These are phyloP conservation scores for Xylariales sp. DNA, from an alignment of 2,329 filamentous ascomycete species.

Conservation along the genomic window DNA sequence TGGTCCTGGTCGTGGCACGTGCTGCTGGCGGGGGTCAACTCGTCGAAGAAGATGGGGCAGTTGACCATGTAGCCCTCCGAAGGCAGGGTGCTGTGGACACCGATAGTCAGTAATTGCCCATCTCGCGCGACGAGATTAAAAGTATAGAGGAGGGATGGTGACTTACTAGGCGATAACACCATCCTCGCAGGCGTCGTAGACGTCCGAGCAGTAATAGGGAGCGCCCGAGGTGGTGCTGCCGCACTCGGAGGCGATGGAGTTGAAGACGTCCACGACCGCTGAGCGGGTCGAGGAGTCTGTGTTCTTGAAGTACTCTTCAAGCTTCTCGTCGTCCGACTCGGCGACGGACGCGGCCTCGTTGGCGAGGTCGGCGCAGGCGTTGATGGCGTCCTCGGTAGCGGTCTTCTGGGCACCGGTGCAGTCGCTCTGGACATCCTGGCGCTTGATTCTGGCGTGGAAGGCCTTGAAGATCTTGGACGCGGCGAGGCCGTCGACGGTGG, in stretches of 20 bases:
- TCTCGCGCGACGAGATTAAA: background rate
- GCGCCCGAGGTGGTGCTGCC: slow-evolving; percentile 59
- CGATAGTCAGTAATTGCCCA: background rate
- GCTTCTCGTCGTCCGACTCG: slow-evolving; percentile 69
- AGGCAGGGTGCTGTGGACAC: slow-evolving; percentile 59
- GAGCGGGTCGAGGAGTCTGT: slow-evolving; percentile 41
- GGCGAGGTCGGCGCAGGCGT: slow-evolving; percentile 65
- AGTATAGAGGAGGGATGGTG: too few relatives aligned
- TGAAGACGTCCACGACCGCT: slow-evolving; percentile 57
- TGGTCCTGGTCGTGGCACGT: slow-evolving; percentile 73
- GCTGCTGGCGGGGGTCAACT: slow-evolving; percentile 59
- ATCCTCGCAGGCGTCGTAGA: slow-evolving; percentile 61
- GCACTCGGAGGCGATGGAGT: slow-evolving; percentile 64
- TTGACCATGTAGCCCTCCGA: slow-evolving; percentile 67
- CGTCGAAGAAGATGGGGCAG: slow-evolving; percentile 69
- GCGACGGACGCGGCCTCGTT: slow-evolving; percentile 58
- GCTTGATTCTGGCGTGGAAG: slow-evolving; percentile 62
- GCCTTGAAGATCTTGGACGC: slow-evolving; percentile 63
- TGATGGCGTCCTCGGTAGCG: slow-evolving; percentile 62
- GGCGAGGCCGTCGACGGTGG: slow-evolving; percentile 65
- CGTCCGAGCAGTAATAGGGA: slow-evolving; percentile 69
- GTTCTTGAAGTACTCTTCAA: slow-evolving; percentile 74
- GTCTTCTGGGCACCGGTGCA: slow-evolving; percentile 62
- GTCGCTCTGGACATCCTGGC: slow-evolving; percentile 57
- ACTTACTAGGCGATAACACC: slow-evolving; percentile 66